Base-by-base conservation (phyloP, 306 rosid genomes). In the Cucurbita maxima region DNA sequence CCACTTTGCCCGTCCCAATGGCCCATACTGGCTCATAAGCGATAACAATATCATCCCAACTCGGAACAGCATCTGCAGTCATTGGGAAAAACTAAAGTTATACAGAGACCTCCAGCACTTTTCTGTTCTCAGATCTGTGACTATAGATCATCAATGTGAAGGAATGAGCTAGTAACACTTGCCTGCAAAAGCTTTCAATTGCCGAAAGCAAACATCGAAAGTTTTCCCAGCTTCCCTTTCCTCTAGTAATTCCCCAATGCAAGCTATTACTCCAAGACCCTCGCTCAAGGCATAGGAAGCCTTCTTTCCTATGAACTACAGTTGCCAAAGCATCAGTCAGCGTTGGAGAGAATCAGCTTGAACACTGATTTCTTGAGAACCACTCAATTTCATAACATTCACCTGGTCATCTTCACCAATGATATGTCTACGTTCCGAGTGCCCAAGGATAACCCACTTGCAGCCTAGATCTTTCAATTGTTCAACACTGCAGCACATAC, bases 11-110 rank as follows among this genome's bases (percentile, higher is more conserved):
- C 7, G 99, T 95, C 76, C 99, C 99, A 82, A 95, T 95, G 76
- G 99, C 99, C 99, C 99, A 95, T 34, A 95, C 97, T 58, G 99
- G 99, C 86, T 95, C 99, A 79, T 95, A 95, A 9, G 99, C 99
- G 76, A 95, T 84, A 71, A 95, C 99, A 56, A 91, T 75, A 75
- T 87, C 83, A 62, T 91, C 99, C 99, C 99, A 95, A 82, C 96
- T 85, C 50, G 96, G 92, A 76, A 95, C 90, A 5, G 91, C 87
- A 78, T 95, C 99, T 95, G 92, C 76, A 78, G 41, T 82, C 34
- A 76, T 79, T 37, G 58, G 51, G 30, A 16, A 77, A 3, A 30
- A 44, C 37, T 20, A 38, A 59, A 58, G 55, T 81, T 56, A 77
- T 3, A 77, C 4, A 54, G 62, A 76, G 57, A 52, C 15, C 41